phyloP scores from a whole-genome alignment of 2,329 filamentous ascomycete genomes.

The Penicillium palitans region DNA sequence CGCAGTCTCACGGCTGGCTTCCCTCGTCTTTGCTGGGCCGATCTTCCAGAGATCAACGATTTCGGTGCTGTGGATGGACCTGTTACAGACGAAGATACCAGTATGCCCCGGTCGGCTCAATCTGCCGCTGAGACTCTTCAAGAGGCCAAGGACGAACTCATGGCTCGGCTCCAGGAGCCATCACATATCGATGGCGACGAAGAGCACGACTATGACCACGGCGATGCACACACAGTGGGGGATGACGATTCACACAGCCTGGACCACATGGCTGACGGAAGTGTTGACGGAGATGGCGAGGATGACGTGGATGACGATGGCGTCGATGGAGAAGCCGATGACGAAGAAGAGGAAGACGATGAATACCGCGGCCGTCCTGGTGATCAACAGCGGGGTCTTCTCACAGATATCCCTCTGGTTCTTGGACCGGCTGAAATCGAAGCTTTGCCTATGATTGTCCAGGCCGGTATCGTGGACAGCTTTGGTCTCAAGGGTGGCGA shows the following conservation, averaged over 20 bases:
- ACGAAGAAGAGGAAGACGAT: slow-evolving; percentile 55
- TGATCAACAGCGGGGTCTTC: slow-evolving; percentile 67
- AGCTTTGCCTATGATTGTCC: slow-evolving; percentile 94
- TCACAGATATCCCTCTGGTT: slow-evolving; percentile 93
- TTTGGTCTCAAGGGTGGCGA: slow-evolving; percentile 67
- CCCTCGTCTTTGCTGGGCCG: slow-evolving; percentile 44
- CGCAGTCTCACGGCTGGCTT: slow-evolving; percentile 43
- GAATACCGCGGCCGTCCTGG: slow-evolving; percentile 53
- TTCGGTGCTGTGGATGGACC: slow-evolving; percentile 42
- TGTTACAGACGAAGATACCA: slow-evolving; percentile 48
- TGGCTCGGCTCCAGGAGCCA: slow-evolving; percentile 50
- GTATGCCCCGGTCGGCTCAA: slow-evolving; percentile 49
- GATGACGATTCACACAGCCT: slow-evolving; percentile 46
- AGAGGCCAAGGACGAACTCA: slow-evolving; percentile 53
- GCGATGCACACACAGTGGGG: slow-evolving; percentile 43
- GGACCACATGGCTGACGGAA: slow-evolving; percentile 46
- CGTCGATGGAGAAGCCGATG: slow-evolving; percentile 51
- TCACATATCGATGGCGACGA: slow-evolving; percentile 45
- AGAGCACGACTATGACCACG: slow-evolving; percentile 39
- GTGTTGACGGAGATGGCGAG: slow-evolving; percentile 54
- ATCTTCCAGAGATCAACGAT: slow-evolving; percentile 46
- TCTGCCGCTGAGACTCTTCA: slow-evolving; percentile 53
- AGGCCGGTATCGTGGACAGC: slow-evolving; percentile 87
- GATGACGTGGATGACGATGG: slow-evolving; percentile 54
- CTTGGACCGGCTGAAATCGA: slow-evolving; percentile 94